Base-by-base conservation (phyloP, 192 early-diverging fungal genomes). In the Irineochytrium annulatum region DNA sequence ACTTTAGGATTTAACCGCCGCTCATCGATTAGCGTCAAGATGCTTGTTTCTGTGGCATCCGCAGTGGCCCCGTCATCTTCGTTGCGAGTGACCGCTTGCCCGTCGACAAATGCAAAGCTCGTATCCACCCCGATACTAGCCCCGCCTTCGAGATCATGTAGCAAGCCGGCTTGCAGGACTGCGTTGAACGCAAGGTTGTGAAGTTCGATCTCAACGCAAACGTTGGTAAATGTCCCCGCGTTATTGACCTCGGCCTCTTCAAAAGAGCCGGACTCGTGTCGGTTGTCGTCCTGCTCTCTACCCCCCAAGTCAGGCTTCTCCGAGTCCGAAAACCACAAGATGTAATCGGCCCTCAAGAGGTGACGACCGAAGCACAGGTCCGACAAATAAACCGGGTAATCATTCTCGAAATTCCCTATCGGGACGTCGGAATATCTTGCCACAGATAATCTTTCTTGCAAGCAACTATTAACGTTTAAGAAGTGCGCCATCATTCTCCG, bases 271-370 rank as follows among this genome's bases (percentile, higher is more conserved):
- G 49, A 55, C 16, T 76, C 75, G 34, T 68, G 79, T 6, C 73
- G 63, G 56, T 87, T 81, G 52, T 93, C 89, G 41, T 94, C 92
- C 52, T 86, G 74, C 57, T 92, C 87, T 3, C 86, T 75, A 2
- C 93, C 93, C 34, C 95, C 94, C 17, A 97, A 66, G 69, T 96
- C 93, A 0, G 94, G 93, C 45, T 79, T 82, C 32, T 73, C 77
- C 2, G 82, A 83, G 0, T 84, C 68, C 37, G 93, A 96, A 79
- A 86, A 94, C 97, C 97, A 99, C 29, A 96, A 63, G 0, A 99
- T 63, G 71, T 90, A 86, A 48, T 92, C 90, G 24, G 82, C 76
- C n/a, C 81, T 71, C 16, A 76, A 69, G 56, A 99, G 72, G n/a
- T 80, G 76, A 43, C 93, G 77, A 0, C 94, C 90, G 68, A 95